Conservation (phyloP, 208 protist genomes). For the Crithidia expoeki region DNA sequence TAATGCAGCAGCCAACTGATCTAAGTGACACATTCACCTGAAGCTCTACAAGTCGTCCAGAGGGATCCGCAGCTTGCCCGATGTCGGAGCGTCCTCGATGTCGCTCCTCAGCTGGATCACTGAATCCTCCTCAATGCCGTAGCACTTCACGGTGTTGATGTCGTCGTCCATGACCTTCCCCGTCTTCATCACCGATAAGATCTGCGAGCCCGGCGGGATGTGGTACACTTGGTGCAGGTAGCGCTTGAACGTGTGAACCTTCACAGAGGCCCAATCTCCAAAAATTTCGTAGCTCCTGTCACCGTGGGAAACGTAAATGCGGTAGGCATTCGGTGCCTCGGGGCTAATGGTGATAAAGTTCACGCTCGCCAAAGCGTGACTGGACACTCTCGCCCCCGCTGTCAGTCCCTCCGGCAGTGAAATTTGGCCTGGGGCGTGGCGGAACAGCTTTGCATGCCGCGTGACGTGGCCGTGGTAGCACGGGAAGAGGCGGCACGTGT, state of each 20-base stretch:
- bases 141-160: conserved; percentile 70
- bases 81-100: conserved; percentile 17
- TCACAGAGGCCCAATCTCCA: conserved; percentile 82
- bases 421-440: conserved; percentile 77
- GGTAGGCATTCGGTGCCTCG: conserved; percentile 80
- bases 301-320: conserved; percentile 78
- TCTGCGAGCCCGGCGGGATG: conserved; percentile 68
- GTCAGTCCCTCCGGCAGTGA: conserved; percentile 49
- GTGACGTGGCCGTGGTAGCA: conserved; percentile 85
- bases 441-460: conserved; percentile 80
- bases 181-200: conserved; percentile 55
- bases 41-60: conserved; percentile 57
- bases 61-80: conserved; percentile 40
- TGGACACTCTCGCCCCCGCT: conserved; percentile 53
- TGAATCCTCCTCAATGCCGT: conserved; percentile 67
- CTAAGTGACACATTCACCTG: too few relatives aligned
- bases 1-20: too few relatives aligned
- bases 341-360: conserved; percentile 86
- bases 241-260: conserved; percentile 88
- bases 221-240: conserved; percentile 89
- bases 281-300: conserved; percentile 87
- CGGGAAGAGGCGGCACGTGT: conserved; percentile 87
- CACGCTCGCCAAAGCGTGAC: conserved; percentile 70
- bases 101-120: conserved; percentile 73
- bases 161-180: conserved; percentile 78